These are phyloP conservation scores for Fusarium begoniae DNA, from an alignment of 2,329 filamentous ascomycete genomes.

Conservation along the genomic window DNA sequence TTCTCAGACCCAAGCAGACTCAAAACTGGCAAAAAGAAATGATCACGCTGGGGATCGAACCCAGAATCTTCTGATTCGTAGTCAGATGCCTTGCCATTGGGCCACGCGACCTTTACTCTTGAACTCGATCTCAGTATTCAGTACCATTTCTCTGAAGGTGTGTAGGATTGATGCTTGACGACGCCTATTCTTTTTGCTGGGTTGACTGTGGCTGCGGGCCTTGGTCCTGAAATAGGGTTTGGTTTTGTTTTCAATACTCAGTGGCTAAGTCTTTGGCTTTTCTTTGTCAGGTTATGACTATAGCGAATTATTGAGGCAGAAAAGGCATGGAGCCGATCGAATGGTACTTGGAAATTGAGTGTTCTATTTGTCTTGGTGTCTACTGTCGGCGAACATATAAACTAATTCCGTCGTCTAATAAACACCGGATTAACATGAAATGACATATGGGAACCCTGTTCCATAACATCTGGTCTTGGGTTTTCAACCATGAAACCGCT, in stretches of 20 bases:
- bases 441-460: neutral
- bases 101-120: conserved; percentile 33
- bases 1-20: neutral
- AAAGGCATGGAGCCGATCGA: neutral
- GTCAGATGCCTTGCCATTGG: conserved; percentile 46
- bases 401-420: neutral
- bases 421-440: neutral
- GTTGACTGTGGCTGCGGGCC: neutral
- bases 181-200: neutral
- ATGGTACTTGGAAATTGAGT: no score
- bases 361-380: neutral
- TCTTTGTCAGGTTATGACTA: no score
- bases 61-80: conserved; percentile 48
- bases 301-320: neutral
- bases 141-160: rapidly evolving
- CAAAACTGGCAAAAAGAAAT: conserved; percentile 12
- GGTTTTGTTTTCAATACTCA: neutral
- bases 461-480: neutral
- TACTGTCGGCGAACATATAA: no score
- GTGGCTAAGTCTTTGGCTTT: no score
- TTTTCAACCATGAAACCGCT: neutral
- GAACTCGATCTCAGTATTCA: rapidly evolving
- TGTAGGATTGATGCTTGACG: neutral
- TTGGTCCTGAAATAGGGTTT: neutral
- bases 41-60: conserved; percentile 44